Evolutionary conservation across 192 early-diverging fungal genomes (phyloP).

Genomic region (Gorgonomyces haynaldii): DNA sequence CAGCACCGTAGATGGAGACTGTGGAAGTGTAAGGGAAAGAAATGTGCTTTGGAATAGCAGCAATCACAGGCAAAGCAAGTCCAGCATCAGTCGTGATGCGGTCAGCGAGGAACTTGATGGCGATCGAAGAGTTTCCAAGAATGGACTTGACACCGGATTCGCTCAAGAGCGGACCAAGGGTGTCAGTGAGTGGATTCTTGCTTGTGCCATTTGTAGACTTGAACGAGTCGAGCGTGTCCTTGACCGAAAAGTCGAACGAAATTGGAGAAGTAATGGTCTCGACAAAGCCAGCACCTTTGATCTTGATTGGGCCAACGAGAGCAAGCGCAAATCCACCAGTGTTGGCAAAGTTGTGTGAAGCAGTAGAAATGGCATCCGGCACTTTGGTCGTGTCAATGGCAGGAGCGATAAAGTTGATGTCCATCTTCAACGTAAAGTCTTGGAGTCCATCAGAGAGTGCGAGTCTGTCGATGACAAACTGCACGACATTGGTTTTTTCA

Average conservation of each 20-base stretch:
- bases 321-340: conserved; percentile 12
- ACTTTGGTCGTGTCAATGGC: conserved; percentile 11
- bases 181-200: too few species aligned
- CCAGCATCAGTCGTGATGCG: neutral
- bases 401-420: conserved; percentile 17
- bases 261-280: conserved; percentile 10
- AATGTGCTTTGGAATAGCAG: conserved; percentile 7
- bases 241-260: neutral
- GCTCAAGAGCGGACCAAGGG: too few species aligned
- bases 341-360: conserved; percentile 10
- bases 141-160: too few species aligned
- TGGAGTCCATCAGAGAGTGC: conserved; percentile 13
- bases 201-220: too few species aligned
- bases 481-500: conserved; percentile 13
- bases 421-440: conserved; percentile 15
- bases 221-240: conserved; percentile 7
- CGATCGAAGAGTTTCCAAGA: conserved; percentile 4
- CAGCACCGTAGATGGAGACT: conserved; percentile 16
- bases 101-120: neutral
- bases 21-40: conserved; percentile 19
- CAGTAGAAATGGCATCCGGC: conserved; percentile 12
- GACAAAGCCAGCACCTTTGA: conserved; percentile 15
- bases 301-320: conserved; percentile 17
- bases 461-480: conserved; percentile 13
- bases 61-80: neutral